These are phyloP conservation scores for Alternaria rosae DNA, from an alignment of 2,329 filamentous ascomycete genomes.

Conservation along the genomic window DNA sequence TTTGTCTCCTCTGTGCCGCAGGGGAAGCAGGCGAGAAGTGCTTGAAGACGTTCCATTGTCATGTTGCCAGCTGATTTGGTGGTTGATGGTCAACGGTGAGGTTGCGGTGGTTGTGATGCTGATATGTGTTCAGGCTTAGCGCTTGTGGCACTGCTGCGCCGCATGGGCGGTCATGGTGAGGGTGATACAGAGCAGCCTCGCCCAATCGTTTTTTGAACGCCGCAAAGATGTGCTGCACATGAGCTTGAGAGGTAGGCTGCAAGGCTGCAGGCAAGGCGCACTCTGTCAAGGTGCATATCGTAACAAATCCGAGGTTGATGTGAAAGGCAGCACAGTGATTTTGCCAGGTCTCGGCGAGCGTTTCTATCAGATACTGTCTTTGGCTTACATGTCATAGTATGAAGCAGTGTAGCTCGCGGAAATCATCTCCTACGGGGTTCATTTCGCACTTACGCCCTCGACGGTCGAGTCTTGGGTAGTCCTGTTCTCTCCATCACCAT, in stretches of 20 bases:
- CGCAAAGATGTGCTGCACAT: not conserved
- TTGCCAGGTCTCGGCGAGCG: not conserved
- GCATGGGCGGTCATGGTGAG: not conserved
- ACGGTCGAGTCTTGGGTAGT: not conserved
- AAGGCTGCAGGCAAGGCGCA: not conserved
- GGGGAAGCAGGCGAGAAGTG: conserved; percentile 21
- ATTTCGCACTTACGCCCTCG: no score
- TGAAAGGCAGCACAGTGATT: not conserved
- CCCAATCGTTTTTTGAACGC: not conserved
- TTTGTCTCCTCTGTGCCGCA: conserved; percentile 5
- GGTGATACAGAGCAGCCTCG: not conserved
- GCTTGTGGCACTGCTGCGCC: conserved; percentile 14
- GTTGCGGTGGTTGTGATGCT: not conserved
- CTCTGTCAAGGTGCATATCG: not conserved
- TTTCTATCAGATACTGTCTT: not conserved
- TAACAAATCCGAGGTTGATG: not conserved
- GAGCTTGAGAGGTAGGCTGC: not conserved
- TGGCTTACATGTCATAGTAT: not conserved
- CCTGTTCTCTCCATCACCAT: not conserved
- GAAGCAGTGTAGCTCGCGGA: not conserved
- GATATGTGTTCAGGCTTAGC: conserved; percentile 8
- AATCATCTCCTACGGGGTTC: no score
- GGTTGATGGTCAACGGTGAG: not conserved
- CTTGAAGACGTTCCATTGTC: conserved; percentile 16
- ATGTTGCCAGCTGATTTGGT: conserved; percentile 5